Conservation (phyloP, 805 yeast species). For the Candida pseudoglaebosa region DNA sequence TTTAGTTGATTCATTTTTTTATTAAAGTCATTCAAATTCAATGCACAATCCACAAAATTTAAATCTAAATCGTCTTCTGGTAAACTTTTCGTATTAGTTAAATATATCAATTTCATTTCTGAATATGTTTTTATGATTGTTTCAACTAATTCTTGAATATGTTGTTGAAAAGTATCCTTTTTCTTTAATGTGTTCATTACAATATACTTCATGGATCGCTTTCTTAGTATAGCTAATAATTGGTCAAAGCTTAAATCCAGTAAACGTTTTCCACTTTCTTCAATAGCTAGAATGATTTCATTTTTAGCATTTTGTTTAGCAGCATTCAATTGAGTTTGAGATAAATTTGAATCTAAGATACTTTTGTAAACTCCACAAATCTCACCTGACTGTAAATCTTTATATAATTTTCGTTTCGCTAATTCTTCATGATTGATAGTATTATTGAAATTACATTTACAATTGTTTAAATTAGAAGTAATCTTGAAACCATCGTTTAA, state of each 20-base stretch:
- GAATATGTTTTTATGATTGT: conserved; percentile 1
- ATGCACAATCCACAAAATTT: background rate
- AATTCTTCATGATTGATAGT: conserved; percentile 13
- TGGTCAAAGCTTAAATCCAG: conserved; percentile 2
- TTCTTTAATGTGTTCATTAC: conserved; percentile 4
- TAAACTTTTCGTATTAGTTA: background rate
- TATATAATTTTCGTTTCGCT: conserved; percentile 13
- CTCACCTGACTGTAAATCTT: conserved; percentile 9
- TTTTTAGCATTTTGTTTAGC: background rate
- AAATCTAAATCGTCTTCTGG: background rate
- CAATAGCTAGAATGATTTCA: background rate
- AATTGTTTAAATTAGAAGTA: conserved; percentile 1
- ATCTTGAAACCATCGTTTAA: conserved; percentile 11
- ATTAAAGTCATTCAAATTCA: conserved; percentile 13
- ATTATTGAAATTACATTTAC: conserved; percentile 8
- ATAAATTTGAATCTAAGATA: background rate
- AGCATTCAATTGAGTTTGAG: background rate
- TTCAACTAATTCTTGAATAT: background rate
- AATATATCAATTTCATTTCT: conserved; percentile 1
- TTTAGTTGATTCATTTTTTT: conserved; percentile 15
- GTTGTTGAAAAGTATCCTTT: background rate
- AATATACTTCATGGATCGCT: conserved; percentile 1
- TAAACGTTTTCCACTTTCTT: background rate
- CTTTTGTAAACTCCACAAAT: conserved; percentile 2
- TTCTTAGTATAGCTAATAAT: background rate